Base-by-base conservation (phyloP, 192 early-diverging fungal species). In the Coemansia sp. region DNA sequence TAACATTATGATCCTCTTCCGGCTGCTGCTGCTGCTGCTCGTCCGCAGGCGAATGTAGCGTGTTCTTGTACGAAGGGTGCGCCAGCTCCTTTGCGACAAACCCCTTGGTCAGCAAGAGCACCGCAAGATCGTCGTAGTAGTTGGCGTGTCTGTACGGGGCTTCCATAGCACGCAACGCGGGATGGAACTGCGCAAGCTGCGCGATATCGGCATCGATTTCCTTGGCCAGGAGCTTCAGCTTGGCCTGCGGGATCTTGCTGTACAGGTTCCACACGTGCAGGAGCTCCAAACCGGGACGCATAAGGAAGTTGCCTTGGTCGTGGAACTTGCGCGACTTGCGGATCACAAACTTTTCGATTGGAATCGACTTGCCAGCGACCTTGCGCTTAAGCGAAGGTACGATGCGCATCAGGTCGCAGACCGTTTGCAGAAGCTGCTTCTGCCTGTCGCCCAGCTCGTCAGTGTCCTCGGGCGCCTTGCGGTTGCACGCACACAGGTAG, bases 301-400 rank as follows among this genome's bases (percentile, higher is more conserved):
- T 63, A 32, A 96, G 73, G 48, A 87, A 71, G 59, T 82, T 76
- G n/a, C 76, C 81, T 66, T 96, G 91, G 61, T 75, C 49, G 10
- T 71, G 14, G 68, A 88, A 95, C 60, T 92, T 91, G 64, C 87
- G 85, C 5, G 89, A 81, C 72, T 96, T 96, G 55, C 94, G 87
- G 25, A 88, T 83, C 19, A 94, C 88, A 74, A 90, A 95, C 77
- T 94, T 94, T 80, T 96, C 94, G 32, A 96, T 66, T 10, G 92
- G 91, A 34, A 96, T 83, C 3, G 87, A 87, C 74, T 92, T 91
- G 20, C 94, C 94, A 22, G 92, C 94, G 10, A 96, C 86, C 67
- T 88, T 92, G 78, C 90, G 88, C 66, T 82, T 85, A 13, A 84
- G 70, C 25, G 65, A 74, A 14, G 88, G 87, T 10, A 96, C 91